Evolutionary conservation across 2,329 filamentous ascomycete genomes (phyloP), one percentile per base, ranked within the genome.

Genomic region (Cladobotryum protrusum): DNA sequence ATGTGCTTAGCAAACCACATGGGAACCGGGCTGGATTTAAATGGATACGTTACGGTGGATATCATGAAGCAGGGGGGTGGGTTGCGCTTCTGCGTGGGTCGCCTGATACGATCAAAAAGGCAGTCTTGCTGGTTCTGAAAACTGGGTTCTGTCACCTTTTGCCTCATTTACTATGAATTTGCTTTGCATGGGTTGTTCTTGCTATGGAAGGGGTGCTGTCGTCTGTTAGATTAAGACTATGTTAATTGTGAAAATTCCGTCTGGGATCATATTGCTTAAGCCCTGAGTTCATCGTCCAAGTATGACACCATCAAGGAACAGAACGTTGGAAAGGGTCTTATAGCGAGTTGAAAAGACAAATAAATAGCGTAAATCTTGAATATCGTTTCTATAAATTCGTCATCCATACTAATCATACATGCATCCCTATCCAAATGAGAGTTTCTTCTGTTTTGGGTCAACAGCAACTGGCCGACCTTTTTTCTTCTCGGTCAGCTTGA

Each of bases 401-500:
- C 11, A 29, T 29, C 24, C 41, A 14, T 36, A 40, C 32, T 20
- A 20, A 32, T 29, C 11, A 20, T 35, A 8, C 12, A n/a, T n/a
- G 17, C 17, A n/a, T 39, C 36, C 9, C 48, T 58, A 76, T 49
- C 74, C 69, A 63, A 82, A 82, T 50, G 70, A 74, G 0, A 82
- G 66, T 58, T 73, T 78, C 59, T 71, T 77, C 59, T 79, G 76
- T 52, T 68, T 71, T 3, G 73, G 74, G 54, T 78, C 75, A 5
- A 54, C 43, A 4, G 53, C 46, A 9, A 60, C 43, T 8, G 61
- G 60, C 29, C 69, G 65, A 12, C 67, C 68, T 42, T 63, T 67
- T 56, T 71, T 77, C 62, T 66, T 74, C 13, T 67, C 65, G 14
- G 41, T 19, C 15, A 55, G 37, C 53, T 65, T 72, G 1, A 61